Evolutionary conservation across 192 early-diverging fungal species (phyloP).

Genomic region (Gaertneriomyces semiglobifer): DNA sequence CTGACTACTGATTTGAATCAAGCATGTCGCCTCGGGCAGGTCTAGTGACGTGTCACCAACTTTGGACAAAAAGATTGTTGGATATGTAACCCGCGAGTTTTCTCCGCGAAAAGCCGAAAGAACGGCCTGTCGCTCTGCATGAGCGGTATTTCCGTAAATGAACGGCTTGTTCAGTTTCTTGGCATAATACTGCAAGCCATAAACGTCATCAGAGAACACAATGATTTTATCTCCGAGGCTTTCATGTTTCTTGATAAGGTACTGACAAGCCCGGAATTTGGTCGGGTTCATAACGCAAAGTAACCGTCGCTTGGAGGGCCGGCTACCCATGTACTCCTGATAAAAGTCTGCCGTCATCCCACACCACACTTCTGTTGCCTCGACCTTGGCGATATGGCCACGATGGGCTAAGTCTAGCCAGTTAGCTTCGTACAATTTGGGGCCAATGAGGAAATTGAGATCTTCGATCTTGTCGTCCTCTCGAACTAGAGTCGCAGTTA

Average conservation of each 20-base stretch:
- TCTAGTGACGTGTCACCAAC: conserved; percentile 99
- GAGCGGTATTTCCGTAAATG: conserved; percentile 87
- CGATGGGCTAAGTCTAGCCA: conserved; percentile 97
- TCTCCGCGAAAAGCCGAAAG: conserved; percentile 41
- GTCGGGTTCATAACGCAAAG: conserved; percentile 97
- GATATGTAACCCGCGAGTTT: conserved; percentile 27
- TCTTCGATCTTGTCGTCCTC: conserved; percentile 99
- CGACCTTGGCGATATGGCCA: conserved; percentile 92
- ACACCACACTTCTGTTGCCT: conserved; percentile 95
- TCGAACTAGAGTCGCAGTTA: conserved; percentile 95
- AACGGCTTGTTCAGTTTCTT: conserved; percentile 73
- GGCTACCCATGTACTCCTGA: conserved; percentile 64
- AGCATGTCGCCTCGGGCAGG: conserved; percentile 95
- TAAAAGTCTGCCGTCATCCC: conserved; percentile 97
- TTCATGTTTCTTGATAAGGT: conserved; percentile 90
- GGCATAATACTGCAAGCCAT: conserved; percentile 82
- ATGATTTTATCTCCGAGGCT: conserved; percentile 94
- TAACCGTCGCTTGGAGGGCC: conserved; percentile 46
- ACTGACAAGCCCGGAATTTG: conserved; percentile 95
- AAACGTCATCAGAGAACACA: conserved; percentile 99
- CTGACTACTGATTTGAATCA: conserved; percentile 97
- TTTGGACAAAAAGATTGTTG: conserved; percentile 64
- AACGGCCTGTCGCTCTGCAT: conserved; percentile 69
- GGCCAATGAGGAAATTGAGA: conserved; percentile 97
- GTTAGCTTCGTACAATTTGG: conserved; percentile 99